These are phyloP conservation scores for Pseudopyricularia cyperi DNA, from an alignment of 2,329 filamentous ascomycete species.

Conservation along the genomic window DNA sequence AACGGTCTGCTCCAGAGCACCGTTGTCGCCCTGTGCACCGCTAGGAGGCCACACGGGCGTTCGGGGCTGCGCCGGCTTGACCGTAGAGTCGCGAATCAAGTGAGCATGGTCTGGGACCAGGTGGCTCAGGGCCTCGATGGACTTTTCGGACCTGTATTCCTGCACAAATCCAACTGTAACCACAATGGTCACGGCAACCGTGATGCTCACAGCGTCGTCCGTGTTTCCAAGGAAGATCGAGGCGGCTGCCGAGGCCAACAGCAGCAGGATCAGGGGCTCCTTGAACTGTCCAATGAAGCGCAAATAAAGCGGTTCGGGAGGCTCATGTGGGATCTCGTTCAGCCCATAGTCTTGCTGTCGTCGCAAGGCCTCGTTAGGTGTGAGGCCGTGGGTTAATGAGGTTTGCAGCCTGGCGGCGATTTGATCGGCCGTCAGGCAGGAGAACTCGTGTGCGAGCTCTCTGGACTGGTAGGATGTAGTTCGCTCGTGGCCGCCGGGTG, in stretches of 20 bases:
- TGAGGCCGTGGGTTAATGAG: slow-evolving; percentile 71
- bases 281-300: slow-evolving; percentile 95
- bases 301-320: slow-evolving; percentile 87
- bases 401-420: slow-evolving; percentile 67
- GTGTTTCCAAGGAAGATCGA: slow-evolving; percentile 86
- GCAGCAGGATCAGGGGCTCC: slow-evolving; percentile 84
- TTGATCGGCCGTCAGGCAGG: slow-evolving; percentile 62
- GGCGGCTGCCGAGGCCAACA: slow-evolving; percentile 76
- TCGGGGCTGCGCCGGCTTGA: slow-evolving; percentile 19
- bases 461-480: slow-evolving; percentile 16
- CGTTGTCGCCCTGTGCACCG: slow-evolving; percentile 13
- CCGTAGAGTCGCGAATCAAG: slow-evolving; percentile 55
- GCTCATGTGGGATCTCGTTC: slow-evolving; percentile 90
- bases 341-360: slow-evolving; percentile 63
- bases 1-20: neutral
- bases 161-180: slow-evolving; percentile 94
- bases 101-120: slow-evolving; percentile 93
- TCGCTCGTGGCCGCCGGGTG: slow-evolving; percentile 9
- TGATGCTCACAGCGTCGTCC: slow-evolving; percentile 92
- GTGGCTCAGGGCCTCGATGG: slow-evolving; percentile 85
- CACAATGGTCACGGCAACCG: slow-evolving; percentile 91
- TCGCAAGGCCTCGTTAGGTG: slow-evolving; percentile 66
- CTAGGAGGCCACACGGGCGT: slow-evolving; percentile 33
- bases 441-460: slow-evolving; percentile 46
- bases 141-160: slow-evolving; percentile 96